Evolutionary conservation across 768 basidiomycete genomes (phyloP).

Genomic region (Podaxis sp.): DNA sequence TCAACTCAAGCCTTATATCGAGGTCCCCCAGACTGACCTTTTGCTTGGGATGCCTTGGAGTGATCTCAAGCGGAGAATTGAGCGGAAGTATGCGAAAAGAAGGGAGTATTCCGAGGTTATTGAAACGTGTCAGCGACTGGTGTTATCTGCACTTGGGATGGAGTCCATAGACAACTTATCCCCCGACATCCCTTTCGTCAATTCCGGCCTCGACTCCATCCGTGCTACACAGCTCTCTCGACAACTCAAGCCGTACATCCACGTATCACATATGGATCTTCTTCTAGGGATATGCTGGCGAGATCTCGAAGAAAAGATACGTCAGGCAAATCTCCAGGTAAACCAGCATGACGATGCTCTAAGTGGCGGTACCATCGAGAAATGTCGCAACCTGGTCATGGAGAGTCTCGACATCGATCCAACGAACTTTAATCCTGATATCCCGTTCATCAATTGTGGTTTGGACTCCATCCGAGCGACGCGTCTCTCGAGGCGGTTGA

Average conservation of each 20-base stretch:
- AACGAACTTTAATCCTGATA: slow-evolving; percentile 35
- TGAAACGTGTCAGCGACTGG: neutral
- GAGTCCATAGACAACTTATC: slow-evolving; percentile 27
- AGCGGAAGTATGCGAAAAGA: neutral
- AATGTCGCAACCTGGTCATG: neutral
- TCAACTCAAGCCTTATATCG: slow-evolving; percentile 28
- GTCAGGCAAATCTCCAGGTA: neutral
- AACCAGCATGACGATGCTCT: neutral
- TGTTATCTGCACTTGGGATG: neutral
- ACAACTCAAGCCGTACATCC: slow-evolving; percentile 28
- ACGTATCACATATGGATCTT: slow-evolving; percentile 33
- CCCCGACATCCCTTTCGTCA: slow-evolving; percentile 36
- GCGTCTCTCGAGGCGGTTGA: slow-evolving; percentile 32
- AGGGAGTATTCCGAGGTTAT: neutral
- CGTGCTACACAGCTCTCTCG: slow-evolving; percentile 36
- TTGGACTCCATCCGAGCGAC: slow-evolving; percentile 42
- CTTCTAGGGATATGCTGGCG: slow-evolving; percentile 24
- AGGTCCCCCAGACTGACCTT: slow-evolving; percentile 37
- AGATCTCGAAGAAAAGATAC: neutral
- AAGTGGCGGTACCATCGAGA: neutral
- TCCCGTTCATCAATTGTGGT: slow-evolving; percentile 42
- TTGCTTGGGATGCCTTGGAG: slow-evolving; percentile 31
- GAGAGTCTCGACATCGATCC: slow-evolving; percentile 27
- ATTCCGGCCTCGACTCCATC: slow-evolving; percentile 43
- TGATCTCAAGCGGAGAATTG: slow-evolving; percentile 22